phyloP scores from a whole-genome alignment of 768 basidiomycete genomes.

The Auricularia auricula-judae region DNA sequence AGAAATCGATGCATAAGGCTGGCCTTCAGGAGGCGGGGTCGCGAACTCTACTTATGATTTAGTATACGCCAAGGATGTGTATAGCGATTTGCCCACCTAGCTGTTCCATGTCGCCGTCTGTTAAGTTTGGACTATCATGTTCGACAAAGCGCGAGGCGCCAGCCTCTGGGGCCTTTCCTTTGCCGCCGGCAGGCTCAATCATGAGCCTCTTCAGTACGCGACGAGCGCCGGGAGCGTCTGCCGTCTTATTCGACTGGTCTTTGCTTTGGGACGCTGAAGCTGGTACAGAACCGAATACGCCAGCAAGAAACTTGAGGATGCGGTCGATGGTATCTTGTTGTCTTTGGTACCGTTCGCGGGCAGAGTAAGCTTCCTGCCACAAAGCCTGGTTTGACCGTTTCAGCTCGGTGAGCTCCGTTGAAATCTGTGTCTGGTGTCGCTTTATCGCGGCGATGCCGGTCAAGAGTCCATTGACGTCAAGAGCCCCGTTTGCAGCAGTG shows the following conservation, averaged over 20 bases:
- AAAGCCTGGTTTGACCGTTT: slow-evolving; percentile 78
- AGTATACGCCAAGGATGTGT: slow-evolving; percentile 6
- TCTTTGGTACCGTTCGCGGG: slow-evolving; percentile 74
- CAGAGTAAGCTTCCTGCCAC: slow-evolving; percentile 84
- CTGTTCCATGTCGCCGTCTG: slow-evolving; percentile 6
- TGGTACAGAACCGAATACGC: slow-evolving; percentile 61
- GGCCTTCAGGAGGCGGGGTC: not conserved
- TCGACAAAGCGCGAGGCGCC: slow-evolving; percentile 17
- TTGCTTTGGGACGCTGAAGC: slow-evolving; percentile 27
- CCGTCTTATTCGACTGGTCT: slow-evolving; percentile 20
- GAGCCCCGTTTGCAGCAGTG: slow-evolving; percentile 22
- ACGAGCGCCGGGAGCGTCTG: slow-evolving; percentile 35
- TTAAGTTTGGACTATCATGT: slow-evolving; percentile 13
- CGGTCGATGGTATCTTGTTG: slow-evolving; percentile 95
- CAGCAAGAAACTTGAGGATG: slow-evolving; percentile 89
- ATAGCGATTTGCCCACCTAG: slow-evolving; percentile 5
- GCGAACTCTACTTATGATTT: not conserved
- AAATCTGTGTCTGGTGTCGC: slow-evolving; percentile 86
- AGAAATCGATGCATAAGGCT: not conserved
- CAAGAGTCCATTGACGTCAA: slow-evolving; percentile 72
- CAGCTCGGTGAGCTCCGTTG: slow-evolving; percentile 76
- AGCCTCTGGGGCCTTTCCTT: slow-evolving; percentile 11
- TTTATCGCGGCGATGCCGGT: slow-evolving; percentile 80
- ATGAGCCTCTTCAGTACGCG: slow-evolving; percentile 46
- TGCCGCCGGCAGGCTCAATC: slow-evolving; percentile 42